Evolutionary conservation across 2,329 filamentous ascomycete genomes (phyloP), one percentile per base, ranked within the genome.

Genomic region (Colletotrichum truncatum): DNA sequence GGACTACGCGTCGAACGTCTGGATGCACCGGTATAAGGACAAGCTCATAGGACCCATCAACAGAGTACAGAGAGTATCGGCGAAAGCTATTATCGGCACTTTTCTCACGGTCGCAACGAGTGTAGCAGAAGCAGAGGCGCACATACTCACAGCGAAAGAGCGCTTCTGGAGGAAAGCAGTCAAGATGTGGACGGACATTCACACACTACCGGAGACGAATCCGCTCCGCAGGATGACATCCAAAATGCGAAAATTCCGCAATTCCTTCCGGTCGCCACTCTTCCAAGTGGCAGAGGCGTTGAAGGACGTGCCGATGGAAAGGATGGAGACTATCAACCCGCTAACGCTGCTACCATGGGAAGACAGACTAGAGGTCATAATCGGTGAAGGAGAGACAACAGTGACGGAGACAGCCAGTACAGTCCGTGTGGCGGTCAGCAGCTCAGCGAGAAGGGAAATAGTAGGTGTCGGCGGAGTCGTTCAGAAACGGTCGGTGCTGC

Each of bases 101-200:
- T 56, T 60, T 10, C 16, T 26, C 4, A 60, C 39, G 3, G 36
- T 56, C 0, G 58, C 34, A 14, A 57, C 25, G 1, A 36, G n/a
- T 5, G 32, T 61, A 3, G 30, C 43, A 7, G 41, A 64, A 38
- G 64, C 39, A 9, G 67, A 60, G 36, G 64, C 48, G 7, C 36
- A 36, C 26, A 64, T 68, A 14, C 28, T 30, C n/a, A 9, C 16
- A 34, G 53, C 26, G n/a, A 5, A n/a, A 10, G 30, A 63, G n/a
- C 21, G 34, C 25, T 38, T 48, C 28, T 1, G 23, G 6, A 41
- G 36, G 6, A 23, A 45, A 3, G 18, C 18, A 18, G 26, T 14
- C 0, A 56, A 9, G 6, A 25, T 56, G 16, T 59, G 10, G 45
- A 18, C 32, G 4, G 12, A 6, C 4, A 26, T 25, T 3, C 12